Conservation (phyloP, 192 early-diverging fungal genomes). For the Linnemannia hyalina region DNA sequence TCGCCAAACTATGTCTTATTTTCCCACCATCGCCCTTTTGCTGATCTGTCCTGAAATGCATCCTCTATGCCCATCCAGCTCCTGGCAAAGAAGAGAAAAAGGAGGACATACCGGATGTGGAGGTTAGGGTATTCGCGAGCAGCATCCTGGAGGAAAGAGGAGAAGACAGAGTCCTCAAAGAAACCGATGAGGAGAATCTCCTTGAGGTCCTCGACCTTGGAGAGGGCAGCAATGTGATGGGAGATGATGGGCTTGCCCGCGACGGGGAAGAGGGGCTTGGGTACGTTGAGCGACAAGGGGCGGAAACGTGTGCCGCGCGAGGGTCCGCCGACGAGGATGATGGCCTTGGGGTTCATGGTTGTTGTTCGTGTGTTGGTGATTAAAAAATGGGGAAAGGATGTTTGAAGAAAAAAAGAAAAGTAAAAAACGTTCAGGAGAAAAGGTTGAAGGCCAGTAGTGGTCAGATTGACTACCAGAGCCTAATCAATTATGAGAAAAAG, state of each 20-base stretch:
- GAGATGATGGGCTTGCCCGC: constrained; percentile 96
- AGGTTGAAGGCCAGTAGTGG: neutral
- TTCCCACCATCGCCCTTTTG: constrained; percentile 17
- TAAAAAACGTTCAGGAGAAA: neutral
- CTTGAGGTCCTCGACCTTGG: constrained; percentile 87
- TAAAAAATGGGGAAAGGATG: neutral
- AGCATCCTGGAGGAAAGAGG: constrained; percentile 88
- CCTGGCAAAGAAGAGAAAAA: neutral
- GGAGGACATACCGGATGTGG: constrained; percentile 77
- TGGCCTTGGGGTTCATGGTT: constrained; percentile 76
- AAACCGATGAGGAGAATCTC: constrained; percentile 98
- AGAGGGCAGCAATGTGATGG: constrained; percentile 95
- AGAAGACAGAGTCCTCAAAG: constrained; percentile 96
- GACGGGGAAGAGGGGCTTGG: constrained; percentile 99
- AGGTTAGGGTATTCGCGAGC: constrained; percentile 89
- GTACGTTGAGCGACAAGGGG: constrained; percentile 94
- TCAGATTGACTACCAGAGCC: neutral
- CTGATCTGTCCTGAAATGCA: constrained; percentile 4
- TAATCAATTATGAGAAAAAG: neutral
- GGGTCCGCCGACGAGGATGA: constrained; percentile 98
- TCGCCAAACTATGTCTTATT: neutral
- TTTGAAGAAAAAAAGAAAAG: neutral
- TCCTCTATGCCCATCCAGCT: neutral
- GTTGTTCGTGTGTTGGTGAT: neutral
- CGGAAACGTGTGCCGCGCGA: constrained; percentile 98